Conservation (phyloP, 345 rosid genomes). For the Carallia brachiata region DNA sequence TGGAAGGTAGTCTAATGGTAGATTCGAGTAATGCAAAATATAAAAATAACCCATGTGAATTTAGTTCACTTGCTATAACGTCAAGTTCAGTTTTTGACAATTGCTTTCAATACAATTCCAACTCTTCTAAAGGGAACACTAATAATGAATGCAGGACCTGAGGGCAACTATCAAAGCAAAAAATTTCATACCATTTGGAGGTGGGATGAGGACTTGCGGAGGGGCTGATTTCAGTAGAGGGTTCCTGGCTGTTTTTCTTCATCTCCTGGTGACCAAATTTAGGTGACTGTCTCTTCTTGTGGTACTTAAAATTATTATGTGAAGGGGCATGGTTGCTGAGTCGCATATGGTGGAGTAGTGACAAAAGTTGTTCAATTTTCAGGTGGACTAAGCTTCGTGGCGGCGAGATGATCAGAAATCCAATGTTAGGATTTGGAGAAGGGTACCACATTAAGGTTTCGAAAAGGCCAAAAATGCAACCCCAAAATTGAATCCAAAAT, state of each 20-base stretch:
- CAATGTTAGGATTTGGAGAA: constrained; percentile 17
- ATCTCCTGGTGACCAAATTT: constrained; percentile 19
- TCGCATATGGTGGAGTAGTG: too few species aligned
- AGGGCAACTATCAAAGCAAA: constrained; percentile 12
- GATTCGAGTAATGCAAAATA: too few species aligned
- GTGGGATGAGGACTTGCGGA: constrained; percentile 26
- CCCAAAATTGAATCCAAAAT: too few species aligned
- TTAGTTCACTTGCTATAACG: too few species aligned
- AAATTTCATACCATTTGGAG: constrained; percentile 24
- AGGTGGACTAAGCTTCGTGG: constrained; percentile 14
- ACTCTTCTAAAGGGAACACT: too few species aligned
- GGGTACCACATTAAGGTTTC: constrained; percentile 17
- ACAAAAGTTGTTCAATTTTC: not conserved
- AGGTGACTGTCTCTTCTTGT: not conserved
- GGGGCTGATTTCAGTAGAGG: constrained; percentile 29
- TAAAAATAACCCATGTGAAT: too few species aligned
- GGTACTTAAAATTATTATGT: too few species aligned
- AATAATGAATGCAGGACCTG: not conserved
- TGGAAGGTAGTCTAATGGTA: constrained; percentile 20
- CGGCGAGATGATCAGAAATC: constrained; percentile 20
- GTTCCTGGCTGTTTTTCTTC: constrained; percentile 23
- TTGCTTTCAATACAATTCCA: too few species aligned
- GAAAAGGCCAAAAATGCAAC: not conserved
- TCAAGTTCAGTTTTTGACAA: too few species aligned
- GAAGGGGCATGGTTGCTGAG: too few species aligned